These are phyloP conservation scores for Lactifluus subvellereus DNA, from an alignment of 768 basidiomycete species.

Conservation along the genomic window DNA sequence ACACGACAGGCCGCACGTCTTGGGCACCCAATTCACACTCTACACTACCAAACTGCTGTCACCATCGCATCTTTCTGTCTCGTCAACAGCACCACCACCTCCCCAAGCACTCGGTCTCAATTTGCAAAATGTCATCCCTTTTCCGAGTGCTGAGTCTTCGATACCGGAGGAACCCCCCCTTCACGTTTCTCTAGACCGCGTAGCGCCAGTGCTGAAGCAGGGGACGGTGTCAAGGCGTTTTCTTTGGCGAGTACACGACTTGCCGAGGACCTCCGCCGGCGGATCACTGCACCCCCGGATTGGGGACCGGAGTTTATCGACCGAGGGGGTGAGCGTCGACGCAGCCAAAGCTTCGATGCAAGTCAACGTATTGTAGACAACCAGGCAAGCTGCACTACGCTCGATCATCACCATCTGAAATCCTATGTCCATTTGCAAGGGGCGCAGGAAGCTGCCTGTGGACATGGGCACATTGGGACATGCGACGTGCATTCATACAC, in stretches of 20 bases:
- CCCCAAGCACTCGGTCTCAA: conserved; percentile 3
- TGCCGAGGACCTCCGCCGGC: conserved; percentile 21
- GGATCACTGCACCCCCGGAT: conserved; percentile 15
- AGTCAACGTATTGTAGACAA: conserved; percentile 3
- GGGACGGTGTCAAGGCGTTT: conserved; percentile 25
- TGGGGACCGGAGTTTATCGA: conserved; percentile 15
- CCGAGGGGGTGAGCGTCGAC: conserved; percentile 21
- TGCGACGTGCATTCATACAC: conserved; percentile 10
- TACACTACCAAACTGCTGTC: conserved; percentile 17
- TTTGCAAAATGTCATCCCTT: conserved; percentile 17
- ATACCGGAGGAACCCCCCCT: background rate
- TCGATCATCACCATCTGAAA: background rate
- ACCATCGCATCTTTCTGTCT: background rate
- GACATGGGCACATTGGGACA: conserved; percentile 3
- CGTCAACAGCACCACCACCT: background rate
- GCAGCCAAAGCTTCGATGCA: conserved; percentile 23
- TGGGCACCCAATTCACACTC: conserved; percentile 20
- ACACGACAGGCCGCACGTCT: conserved; percentile 32
- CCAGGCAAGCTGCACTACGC: background rate
- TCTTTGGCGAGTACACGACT: conserved; percentile 18
- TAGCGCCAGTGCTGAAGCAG: conserved; percentile 25
- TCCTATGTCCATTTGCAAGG: conserved; percentile 1
- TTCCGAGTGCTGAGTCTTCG: conserved; percentile 12
- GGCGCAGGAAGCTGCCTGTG: background rate
- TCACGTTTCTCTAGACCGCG: conserved; percentile 18